These are phyloP conservation scores for Globisporangium alternatum DNA, from an alignment of 352 stramenopile genomes.

Conservation along the genomic window DNA sequence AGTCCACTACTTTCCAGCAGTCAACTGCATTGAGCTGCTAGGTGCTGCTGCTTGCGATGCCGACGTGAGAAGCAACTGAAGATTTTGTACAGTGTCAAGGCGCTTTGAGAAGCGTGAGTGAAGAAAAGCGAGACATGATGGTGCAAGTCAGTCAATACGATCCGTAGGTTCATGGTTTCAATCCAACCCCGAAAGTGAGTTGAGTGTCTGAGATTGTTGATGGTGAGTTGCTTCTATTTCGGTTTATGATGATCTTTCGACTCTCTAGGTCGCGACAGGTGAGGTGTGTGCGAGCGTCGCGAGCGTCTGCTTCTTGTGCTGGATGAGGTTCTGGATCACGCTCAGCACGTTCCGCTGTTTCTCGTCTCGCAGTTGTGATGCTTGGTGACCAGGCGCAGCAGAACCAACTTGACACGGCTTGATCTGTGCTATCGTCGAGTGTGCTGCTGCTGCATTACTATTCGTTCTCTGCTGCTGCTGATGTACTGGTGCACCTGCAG, in stretches of 20 bases:
- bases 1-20: constrained; percentile 70
- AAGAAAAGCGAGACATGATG: neutral
- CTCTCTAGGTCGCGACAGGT: constrained; percentile 16
- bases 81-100: neutral
- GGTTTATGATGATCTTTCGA: neutral
- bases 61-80: constrained; percentile 22
- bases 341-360: constrained; percentile 69
- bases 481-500: neutral
- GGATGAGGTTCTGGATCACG: constrained; percentile 77
- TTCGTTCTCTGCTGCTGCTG: neutral
- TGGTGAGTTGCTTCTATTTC: neutral
- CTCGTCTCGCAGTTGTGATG: constrained; percentile 20
- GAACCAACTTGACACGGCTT: neutral
- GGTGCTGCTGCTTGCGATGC: constrained; percentile 55
- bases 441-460: neutral
- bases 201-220: neutral
- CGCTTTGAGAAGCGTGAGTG: neutral
- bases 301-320: constrained; percentile 73
- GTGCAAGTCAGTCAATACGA: neutral
- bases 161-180: no score
- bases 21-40: constrained; percentile 79
- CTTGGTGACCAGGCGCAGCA: neutral
- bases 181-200: neutral
- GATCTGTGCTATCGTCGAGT: neutral
- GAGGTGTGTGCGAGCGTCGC: constrained; percentile 38